Conservation (phyloP, 306 rosid species). For the Cucumis hystrix region DNA sequence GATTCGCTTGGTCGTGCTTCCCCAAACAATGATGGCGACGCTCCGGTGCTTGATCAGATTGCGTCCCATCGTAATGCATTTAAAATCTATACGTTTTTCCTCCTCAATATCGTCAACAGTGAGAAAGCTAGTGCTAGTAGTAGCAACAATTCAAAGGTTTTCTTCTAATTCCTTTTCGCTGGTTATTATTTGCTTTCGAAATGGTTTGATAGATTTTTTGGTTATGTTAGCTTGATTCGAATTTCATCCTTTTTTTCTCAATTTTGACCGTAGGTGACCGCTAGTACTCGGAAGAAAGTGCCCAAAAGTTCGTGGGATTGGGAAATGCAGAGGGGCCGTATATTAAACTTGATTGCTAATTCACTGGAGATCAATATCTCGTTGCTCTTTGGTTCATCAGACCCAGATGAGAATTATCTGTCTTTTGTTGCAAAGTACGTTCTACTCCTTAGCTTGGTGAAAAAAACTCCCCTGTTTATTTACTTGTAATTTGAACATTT, state of each 20-base stretch:
- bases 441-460: background rate
- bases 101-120: slow-evolving; percentile 35
- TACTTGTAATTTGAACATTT: slow-evolving; percentile 1
- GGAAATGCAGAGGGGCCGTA: slow-evolving; percentile 75
- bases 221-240: background rate
- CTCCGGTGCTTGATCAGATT: slow-evolving; percentile 36
- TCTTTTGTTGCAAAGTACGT: slow-evolving; percentile 75
- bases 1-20: slow-evolving; percentile 64
- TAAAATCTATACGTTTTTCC: slow-evolving; percentile 69
- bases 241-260: slow-evolving; percentile 4
- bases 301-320: slow-evolving; percentile 57
- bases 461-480: background rate
- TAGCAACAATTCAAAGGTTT: slow-evolving; percentile 37
- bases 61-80: slow-evolving; percentile 76
- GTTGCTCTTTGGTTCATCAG: slow-evolving; percentile 66
- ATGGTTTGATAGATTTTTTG: no score
- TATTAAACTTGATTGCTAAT: slow-evolving; percentile 75
- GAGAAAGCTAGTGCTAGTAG: slow-evolving; percentile 35
- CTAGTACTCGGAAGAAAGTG: slow-evolving; percentile 53
- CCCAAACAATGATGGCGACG: slow-evolving; percentile 27
- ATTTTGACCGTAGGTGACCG: slow-evolving; percentile 32
- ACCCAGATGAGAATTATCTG: slow-evolving; percentile 58
- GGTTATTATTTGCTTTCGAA: background rate
- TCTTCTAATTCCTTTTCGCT: background rate
- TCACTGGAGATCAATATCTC: slow-evolving; percentile 77